Percentiles rank a stretch among this genome's conserved stretches.
Evolutionary conservation across 2,329 filamentous ascomycete species (phyloP).

Genomic region (Seiridium cupressi): DNA sequence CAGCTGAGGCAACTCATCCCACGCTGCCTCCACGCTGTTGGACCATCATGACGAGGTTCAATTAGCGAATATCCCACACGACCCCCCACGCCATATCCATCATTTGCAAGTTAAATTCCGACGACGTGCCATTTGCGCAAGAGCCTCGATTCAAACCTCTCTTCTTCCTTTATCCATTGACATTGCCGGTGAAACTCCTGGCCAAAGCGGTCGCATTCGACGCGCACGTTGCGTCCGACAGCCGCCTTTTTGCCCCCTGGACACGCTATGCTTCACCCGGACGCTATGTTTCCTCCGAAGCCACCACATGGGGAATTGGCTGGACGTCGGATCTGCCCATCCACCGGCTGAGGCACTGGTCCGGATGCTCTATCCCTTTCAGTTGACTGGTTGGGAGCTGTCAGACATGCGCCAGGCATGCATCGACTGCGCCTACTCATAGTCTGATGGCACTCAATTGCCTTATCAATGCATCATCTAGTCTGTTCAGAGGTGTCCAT

Average conservation of each 20-base stretch:
- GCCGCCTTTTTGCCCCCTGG: too few species aligned
- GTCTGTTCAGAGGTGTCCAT: neutral
- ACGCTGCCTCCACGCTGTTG: neutral
- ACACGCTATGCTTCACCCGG: neutral
- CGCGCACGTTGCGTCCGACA: too few species aligned
- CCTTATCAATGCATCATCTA: slow-evolving; percentile 3
- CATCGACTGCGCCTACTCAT: neutral
- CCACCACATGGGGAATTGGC: neutral
- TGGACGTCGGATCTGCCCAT: neutral
- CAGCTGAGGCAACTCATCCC: neutral
- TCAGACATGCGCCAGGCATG: neutral
- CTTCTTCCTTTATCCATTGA: neutral
- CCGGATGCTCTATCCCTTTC: neutral
- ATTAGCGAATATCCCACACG: slow-evolving; percentile 19
- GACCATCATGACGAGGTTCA: neutral
- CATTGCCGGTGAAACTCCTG: too few species aligned
- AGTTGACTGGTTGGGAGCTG: neutral
- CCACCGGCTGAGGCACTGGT: neutral
- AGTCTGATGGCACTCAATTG: neutral
- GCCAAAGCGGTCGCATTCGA: too few species aligned
- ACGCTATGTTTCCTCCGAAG: neutral
- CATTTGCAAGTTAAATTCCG: slow-evolving; percentile 15
- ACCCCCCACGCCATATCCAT: slow-evolving; percentile 5
- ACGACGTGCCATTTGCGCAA: slow-evolving; percentile 15
- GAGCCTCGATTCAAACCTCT: neutral